Conservation (phyloP, 305 asterid species). For the Fraxinus floribunda region DNA sequence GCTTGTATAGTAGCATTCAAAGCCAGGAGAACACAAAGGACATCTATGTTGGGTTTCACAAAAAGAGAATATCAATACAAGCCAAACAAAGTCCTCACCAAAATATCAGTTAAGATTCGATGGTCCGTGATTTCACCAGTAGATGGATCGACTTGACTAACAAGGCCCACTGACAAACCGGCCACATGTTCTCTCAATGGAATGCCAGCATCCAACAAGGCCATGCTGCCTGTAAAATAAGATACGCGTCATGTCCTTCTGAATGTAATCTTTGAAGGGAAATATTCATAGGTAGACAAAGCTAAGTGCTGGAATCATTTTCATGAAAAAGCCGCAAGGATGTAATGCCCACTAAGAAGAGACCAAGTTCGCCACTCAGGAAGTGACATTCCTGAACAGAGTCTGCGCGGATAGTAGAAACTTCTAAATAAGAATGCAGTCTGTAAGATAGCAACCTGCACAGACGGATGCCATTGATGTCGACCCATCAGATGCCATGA, state of each 20-base stretch:
- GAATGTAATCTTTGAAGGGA: slow-evolving; percentile 3
- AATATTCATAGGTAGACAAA: slow-evolving; percentile 14
- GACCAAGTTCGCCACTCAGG: slow-evolving; percentile 8
- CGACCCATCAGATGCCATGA: slow-evolving; percentile 98
- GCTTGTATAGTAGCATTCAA: background rate
- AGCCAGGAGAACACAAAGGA: slow-evolving; percentile 4
- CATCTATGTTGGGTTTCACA: slow-evolving; percentile 1
- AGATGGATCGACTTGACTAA: slow-evolving; percentile 70
- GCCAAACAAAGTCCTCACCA: slow-evolving; percentile 47
- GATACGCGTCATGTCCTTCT: slow-evolving; percentile 21
- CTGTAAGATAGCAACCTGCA: slow-evolving; percentile 62
- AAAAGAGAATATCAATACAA: background rate
- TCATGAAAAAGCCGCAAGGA: background rate
- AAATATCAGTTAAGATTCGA: slow-evolving; percentile 79
- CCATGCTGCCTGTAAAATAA: slow-evolving; percentile 80
- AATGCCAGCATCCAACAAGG: slow-evolving; percentile 98
- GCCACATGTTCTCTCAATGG: slow-evolving; percentile 85
- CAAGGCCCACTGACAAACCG: slow-evolving; percentile 89
- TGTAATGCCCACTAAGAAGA: slow-evolving; percentile 5
- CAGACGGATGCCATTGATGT: slow-evolving; percentile 99
- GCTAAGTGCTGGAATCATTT: slow-evolving; percentile 9
- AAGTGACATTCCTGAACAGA: background rate
- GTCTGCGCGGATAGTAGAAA: background rate
- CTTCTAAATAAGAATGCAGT: background rate
- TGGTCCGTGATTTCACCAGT: slow-evolving; percentile 87